Evolutionary conservation across 768 basidiomycete species (phyloP).

Genomic region (Rhodotorula taiwanensis): DNA sequence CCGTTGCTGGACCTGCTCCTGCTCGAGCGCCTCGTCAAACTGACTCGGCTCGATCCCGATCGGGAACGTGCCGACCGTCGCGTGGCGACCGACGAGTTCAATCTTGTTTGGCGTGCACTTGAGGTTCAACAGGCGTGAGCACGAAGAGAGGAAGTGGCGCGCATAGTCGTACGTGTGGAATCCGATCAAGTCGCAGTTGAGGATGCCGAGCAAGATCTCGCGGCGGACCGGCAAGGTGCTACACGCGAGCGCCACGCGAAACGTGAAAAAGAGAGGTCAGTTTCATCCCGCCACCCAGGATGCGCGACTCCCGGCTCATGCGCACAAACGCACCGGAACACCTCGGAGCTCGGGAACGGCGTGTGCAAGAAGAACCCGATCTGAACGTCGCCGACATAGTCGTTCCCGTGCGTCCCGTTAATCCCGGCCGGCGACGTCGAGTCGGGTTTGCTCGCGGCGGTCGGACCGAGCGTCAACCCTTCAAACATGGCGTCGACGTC

Average conservation of each 20-base stretch:
- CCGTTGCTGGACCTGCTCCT: constrained; percentile 70
- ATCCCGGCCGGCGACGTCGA: constrained; percentile 2
- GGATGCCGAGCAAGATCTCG: constrained; percentile 91
- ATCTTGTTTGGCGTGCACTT: constrained; percentile 95
- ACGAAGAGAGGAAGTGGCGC: constrained; percentile 96
- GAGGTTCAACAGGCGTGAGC: constrained; percentile 88
- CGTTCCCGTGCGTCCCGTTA: constrained; percentile 34
- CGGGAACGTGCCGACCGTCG: constrained; percentile 96
- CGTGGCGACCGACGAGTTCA: constrained; percentile 87
- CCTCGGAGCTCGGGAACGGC: constrained; percentile 94
- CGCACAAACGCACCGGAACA: constrained; percentile 65
- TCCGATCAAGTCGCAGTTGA: constrained; percentile 94
- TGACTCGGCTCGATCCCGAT: constrained; percentile 95
- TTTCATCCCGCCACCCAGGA: too few species aligned
- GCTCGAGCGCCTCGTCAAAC: constrained; percentile 78
- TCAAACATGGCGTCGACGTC: constrained; percentile 67
- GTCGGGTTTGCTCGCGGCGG: not conserved
- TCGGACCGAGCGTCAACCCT: constrained; percentile 49
- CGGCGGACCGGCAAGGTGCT: constrained; percentile 94
- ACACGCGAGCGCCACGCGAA: not conserved
- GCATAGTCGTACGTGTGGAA: constrained; percentile 99
- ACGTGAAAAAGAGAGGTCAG: not conserved
- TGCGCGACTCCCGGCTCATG: too few species aligned
- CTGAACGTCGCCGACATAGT: constrained; percentile 53
- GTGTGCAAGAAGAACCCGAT: constrained; percentile 99